Percentiles rank a stretch among this genome's conserved stretches.
phyloP scores from a whole-genome alignment of 164 flowering plant species.

The Kingdonia uniflora region DNA sequence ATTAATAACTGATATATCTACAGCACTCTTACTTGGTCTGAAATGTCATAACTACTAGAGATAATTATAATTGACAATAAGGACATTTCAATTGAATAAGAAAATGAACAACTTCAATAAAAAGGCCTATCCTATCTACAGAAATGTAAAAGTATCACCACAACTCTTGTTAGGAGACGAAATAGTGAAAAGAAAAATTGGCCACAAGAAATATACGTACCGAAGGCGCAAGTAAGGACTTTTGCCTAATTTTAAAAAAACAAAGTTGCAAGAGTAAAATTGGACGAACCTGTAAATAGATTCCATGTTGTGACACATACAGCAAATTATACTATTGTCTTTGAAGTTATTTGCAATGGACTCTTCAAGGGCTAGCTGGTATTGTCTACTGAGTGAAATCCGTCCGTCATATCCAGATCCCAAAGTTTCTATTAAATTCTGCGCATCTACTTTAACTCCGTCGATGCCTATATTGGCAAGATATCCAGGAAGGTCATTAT shows the following conservation, averaged over 20 bases:
- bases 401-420: slow-evolving; percentile 70
- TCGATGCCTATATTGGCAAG: slow-evolving; percentile 53
- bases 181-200: no score
- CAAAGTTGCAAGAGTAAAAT: not conserved
- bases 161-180: no score
- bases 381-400: slow-evolving; percentile 40
- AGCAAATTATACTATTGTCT: slow-evolving; percentile 46
- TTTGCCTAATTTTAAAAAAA: no score
- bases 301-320: slow-evolving; percentile 69
- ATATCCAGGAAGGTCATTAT: slow-evolving; percentile 63
- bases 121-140: no score
- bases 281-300: slow-evolving; percentile 39
- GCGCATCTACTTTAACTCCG: slow-evolving; percentile 87
- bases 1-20: not conserved
- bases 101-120: no score
- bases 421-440: slow-evolving; percentile 55
- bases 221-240: no score
- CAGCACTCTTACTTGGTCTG: no score
- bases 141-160: no score
- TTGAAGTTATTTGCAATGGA: slow-evolving; percentile 48
- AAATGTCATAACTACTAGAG: no score
- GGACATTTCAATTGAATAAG: no score
- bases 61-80: no score
- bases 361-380: slow-evolving; percentile 58
- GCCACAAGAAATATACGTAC: no score